Percentiles rank a stretch among this genome's conserved stretches.
These are phyloP conservation scores for Fonsecaea pugnacius DNA, from an alignment of 2,329 filamentous ascomycete species.

Conservation along the genomic window DNA sequence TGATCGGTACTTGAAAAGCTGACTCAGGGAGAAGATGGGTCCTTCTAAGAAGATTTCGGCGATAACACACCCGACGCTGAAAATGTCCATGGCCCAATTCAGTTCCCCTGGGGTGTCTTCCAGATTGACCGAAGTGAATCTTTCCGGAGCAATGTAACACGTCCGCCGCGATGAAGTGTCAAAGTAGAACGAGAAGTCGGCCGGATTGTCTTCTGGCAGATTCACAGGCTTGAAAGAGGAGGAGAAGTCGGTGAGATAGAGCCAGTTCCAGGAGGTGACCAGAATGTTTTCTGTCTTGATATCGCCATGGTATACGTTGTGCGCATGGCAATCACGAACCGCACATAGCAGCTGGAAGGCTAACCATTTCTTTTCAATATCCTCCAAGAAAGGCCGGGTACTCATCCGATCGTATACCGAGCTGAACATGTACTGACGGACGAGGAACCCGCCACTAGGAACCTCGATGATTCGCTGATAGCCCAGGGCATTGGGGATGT, in stretches of 20 bases:
- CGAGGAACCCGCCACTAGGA: constrained; percentile 85
- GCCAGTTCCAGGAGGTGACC: constrained; percentile 99
- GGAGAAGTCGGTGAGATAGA: constrained; percentile 97
- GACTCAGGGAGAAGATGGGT: constrained; percentile 95
- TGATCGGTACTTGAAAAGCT: constrained; percentile 90
- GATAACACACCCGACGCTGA: constrained; percentile 95
- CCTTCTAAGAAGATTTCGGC: constrained; percentile 94
- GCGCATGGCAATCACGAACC: constrained; percentile 84
- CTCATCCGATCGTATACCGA: constrained; percentile 95
- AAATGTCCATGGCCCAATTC: constrained; percentile 98
- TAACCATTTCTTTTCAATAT: constrained; percentile 99
- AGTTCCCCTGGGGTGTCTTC: constrained; percentile 66
- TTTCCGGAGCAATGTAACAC: constrained; percentile 92
- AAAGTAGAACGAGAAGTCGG: constrained; percentile 97
- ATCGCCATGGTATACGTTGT: constrained; percentile 92
- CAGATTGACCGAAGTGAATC: constrained; percentile 76
- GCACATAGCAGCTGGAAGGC: constrained; percentile 94
- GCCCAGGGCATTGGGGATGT: constrained; percentile 86
- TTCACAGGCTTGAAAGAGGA: constrained; percentile 93
- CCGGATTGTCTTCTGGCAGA: constrained; percentile 93
- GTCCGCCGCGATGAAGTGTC: constrained; percentile 89
- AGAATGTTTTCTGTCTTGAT: constrained; percentile 98
- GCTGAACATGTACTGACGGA: constrained; percentile 93
- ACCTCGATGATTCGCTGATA: constrained; percentile 94
- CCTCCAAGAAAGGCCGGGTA: constrained; percentile 92